Percentiles rank a stretch among this genome's conserved stretches.
These are phyloP conservation scores for Epichloe sibirici DNA, from an alignment of 2,329 filamentous ascomycete genomes.

Conservation along the genomic window DNA sequence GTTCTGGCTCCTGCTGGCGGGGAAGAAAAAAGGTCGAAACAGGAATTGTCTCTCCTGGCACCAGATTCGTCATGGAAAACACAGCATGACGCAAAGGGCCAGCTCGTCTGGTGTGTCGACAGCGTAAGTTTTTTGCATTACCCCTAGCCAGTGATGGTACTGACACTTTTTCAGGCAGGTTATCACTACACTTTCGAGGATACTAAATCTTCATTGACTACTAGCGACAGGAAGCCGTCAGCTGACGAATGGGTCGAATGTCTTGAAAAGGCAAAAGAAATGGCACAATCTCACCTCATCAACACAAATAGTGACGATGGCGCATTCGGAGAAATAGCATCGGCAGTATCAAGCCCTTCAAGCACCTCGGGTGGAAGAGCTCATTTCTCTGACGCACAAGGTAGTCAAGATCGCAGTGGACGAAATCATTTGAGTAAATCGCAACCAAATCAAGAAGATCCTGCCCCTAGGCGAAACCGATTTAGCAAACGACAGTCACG, in stretches of 20 bases:
- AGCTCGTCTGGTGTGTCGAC: conserved; percentile 82
- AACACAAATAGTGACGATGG: conserved; percentile 55
- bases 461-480: conserved; percentile 43
- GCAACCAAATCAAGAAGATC: conserved; percentile 42
- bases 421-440: conserved; percentile 48
- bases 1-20: conserved; percentile 84
- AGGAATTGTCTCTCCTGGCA: conserved; percentile 74
- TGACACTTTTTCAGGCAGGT: conserved; percentile 52
- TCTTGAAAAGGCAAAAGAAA: conserved; percentile 73
- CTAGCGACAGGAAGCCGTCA: conserved; percentile 51
- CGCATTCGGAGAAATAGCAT: conserved; percentile 55
- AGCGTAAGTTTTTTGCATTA: conserved; percentile 52
- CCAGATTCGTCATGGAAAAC: conserved; percentile 68
- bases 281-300: conserved; percentile 63
- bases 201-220: conserved; percentile 51
- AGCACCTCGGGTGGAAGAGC: conserved; percentile 55
- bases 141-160: neutral
- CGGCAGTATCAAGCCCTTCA: conserved; percentile 61
- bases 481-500: conserved; percentile 93
- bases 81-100: conserved; percentile 74
- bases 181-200: conserved; percentile 93
- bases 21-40: conserved; percentile 90
- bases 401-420: conserved; percentile 37
- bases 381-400: conserved; percentile 39
- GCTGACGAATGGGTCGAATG: conserved; percentile 89